These are phyloP conservation scores for Symbiodinium natans DNA, from an alignment of 73 alveolate species.

Conservation along the genomic window DNA sequence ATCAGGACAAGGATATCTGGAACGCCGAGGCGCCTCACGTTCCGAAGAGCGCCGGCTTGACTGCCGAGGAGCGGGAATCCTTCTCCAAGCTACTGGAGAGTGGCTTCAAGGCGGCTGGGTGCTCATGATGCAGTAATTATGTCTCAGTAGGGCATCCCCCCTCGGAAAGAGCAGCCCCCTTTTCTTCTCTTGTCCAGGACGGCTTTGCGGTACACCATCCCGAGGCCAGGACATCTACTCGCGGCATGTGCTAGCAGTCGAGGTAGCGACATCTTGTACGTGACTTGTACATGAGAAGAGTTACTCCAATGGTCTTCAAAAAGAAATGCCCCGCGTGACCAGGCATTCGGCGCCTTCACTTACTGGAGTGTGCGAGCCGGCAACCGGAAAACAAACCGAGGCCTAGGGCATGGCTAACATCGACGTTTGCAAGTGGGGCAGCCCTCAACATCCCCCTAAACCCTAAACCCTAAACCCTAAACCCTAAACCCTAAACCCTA, in stretches of 20 bases:
- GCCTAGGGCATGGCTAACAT: no score
- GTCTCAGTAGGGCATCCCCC: no score
- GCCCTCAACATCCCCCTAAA: no score
- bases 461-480: no score
- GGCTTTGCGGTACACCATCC: constrained; percentile 67
- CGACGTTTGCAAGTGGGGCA: no score
- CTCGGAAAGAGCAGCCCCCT: not conserved
- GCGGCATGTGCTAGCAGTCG: not conserved
- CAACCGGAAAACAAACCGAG: constrained; percentile 62
- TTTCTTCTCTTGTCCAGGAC: constrained; percentile 4
- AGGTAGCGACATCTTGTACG: not conserved
- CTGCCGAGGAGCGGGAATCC: constrained; percentile 77
- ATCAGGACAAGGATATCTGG: constrained; percentile 85
- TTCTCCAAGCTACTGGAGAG: constrained; percentile 65
- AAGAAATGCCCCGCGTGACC: no score
- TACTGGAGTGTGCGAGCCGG: constrained; percentile 91
- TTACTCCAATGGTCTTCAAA: no score
- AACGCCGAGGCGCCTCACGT: constrained; percentile 84
- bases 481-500: no score
- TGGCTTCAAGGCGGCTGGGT: constrained; percentile 61
- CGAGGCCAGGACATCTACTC: constrained; percentile 33
- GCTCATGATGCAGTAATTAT: no score
- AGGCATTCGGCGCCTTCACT: constrained; percentile 85
- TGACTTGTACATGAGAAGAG: no score
- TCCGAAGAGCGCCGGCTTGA: constrained; percentile 67